Base-by-base conservation (phyloP, 2,329 filamentous ascomycete genomes). In the Exophiala sideris region DNA sequence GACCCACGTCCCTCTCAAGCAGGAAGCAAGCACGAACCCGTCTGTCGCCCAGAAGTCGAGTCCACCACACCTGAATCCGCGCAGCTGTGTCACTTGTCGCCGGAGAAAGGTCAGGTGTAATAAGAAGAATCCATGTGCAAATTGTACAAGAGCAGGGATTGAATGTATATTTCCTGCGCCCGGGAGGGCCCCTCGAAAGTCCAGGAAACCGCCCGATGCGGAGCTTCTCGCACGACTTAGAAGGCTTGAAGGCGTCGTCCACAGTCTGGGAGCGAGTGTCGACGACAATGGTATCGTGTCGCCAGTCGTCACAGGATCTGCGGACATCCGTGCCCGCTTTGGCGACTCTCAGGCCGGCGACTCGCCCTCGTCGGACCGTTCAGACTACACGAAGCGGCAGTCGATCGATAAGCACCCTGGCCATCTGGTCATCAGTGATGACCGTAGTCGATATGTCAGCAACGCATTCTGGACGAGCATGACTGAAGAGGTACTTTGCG, bases 131-230 rank as follows among this genome's bases (percentile, higher is more conserved):
- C 75, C 75, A 21, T 78, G 76, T 61, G 73, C 72, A 33, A 77
- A 78, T 57, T 78, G 76, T 56, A 62, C 67, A 45, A 76, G 71
- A 64, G 71, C 73, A 0, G 71, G 78, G 44, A 81, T 81, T 57
- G 80, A 84, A 54, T 86, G 83, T 65, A 63, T 84, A n/a, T 86
- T 83, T 62, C 83, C 83, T 2, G 76, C 78, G 2, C 82, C 82
- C 2, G 82, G 82, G 3, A 72, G 83, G 54, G 82, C 82, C 3
- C 81, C 82, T 18, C 73, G 83, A 49, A 83, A 81, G 66, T 71
- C 76, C 52, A 77, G 79, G 53, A 83, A 84, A 55, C 74, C 78
- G 2, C 74, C 75, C 3, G 81, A 85, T 65, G 76, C 76, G n/a
- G 83, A 85, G 65, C 68, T 85, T 16, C 67, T 85, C 50, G 78